A percentile compares a stretch with the other conserved stretches of the same genome.
These are phyloP conservation scores for Phenoliferia sp. DNA, from an alignment of 1,284 basidiomycete genomes.

Conservation along the genomic window DNA sequence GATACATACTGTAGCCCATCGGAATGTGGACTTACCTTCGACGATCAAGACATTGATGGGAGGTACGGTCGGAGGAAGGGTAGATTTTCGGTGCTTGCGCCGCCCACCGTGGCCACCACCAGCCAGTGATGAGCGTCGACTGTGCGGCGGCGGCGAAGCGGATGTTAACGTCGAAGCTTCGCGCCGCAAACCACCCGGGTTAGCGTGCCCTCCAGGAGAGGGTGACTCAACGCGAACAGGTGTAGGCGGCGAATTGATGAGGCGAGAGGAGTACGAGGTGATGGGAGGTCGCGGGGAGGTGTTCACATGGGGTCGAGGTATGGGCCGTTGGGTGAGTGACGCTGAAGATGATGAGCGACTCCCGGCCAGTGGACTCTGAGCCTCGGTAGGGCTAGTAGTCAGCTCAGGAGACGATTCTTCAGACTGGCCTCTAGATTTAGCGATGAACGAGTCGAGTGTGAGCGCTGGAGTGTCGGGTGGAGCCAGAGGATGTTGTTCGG, in stretches of 20 bases:
- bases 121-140: not conserved
- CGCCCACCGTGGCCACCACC: not conserved
- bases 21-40: conserved; percentile 59
- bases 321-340: too few species aligned
- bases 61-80: conserved; percentile 56
- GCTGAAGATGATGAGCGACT: too few species aligned
- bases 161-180: not conserved
- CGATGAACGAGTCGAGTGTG: conserved; percentile 32
- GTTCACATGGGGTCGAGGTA: too few species aligned
- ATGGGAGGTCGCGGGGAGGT: too few species aligned
- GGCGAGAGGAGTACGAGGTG: too few species aligned
- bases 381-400: not conserved
- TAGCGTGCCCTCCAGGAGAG: too few species aligned
- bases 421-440: conserved; percentile 13
- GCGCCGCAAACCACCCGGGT: too few species aligned
- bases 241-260: too few species aligned
- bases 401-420: conserved; percentile 15
- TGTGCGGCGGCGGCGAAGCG: not conserved
- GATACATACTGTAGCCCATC: not conserved
- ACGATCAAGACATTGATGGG: conserved; percentile 95
- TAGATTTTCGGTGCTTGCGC: conserved; percentile 7
- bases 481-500: not conserved
- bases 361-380: not conserved
- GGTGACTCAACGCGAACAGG: too few species aligned
- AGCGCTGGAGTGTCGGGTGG: conserved; percentile 25